Conservation (phyloP, 768 basidiomycete species). For the Agrocybe praecox region DNA sequence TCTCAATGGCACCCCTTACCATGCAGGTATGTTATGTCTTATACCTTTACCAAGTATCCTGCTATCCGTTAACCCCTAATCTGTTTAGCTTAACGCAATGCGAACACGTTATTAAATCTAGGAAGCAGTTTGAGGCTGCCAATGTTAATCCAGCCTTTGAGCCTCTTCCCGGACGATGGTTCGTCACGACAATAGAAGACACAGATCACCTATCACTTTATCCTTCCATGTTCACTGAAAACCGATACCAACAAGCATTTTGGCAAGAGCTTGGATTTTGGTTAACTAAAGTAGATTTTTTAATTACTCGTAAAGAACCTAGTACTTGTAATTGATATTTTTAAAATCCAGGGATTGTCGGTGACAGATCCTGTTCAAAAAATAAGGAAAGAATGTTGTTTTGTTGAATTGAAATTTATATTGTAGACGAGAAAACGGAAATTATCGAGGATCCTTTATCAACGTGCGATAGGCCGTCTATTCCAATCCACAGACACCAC, state of each 20-base stretch:
- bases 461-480: constrained; percentile 32
- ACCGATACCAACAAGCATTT: constrained; percentile 36
- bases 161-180: constrained; percentile 41
- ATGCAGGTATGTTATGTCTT: constrained; percentile 35
- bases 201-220: constrained; percentile 41
- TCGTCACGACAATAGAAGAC: constrained; percentile 35
- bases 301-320: neutral
- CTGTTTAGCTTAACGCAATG: no score
- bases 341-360: neutral
- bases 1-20: constrained; percentile 53
- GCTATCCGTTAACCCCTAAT: neutral
- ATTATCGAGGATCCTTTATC: constrained; percentile 5
- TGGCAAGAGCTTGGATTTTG: constrained; percentile 41
- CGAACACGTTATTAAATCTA: no score
- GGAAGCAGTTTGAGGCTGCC: neutral
- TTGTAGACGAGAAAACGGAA: no score
- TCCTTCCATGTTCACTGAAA: constrained; percentile 36
- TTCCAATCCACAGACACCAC: constrained; percentile 30
- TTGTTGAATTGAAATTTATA: neutral
- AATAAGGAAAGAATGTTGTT: neutral
- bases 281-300: constrained; percentile 35
- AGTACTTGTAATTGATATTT: neutral
- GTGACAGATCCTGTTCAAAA: neutral
- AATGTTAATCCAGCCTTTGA: neutral
- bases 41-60: neutral